These are phyloP conservation scores for Aphanomyces cochlioides DNA, from an alignment of 352 stramenopile genomes.

Conservation along the genomic window DNA sequence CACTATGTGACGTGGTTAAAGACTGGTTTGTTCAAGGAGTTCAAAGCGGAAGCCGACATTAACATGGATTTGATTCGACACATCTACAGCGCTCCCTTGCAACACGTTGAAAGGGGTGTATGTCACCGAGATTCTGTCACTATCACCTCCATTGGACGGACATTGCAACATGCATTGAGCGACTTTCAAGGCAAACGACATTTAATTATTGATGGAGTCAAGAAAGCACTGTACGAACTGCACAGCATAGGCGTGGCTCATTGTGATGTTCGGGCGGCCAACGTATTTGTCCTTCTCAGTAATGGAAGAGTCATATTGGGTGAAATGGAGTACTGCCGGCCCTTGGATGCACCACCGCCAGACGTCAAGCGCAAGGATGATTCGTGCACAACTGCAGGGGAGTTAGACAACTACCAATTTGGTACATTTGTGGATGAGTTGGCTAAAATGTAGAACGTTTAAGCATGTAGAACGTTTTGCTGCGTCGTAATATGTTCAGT, in stretches of 20 bases:
- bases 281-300: neutral
- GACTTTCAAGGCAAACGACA: neutral
- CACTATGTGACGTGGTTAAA: too few relatives aligned
- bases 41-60: too few relatives aligned
- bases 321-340: conserved; percentile 3
- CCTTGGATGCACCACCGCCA: conserved; percentile 4
- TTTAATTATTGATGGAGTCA: neutral
- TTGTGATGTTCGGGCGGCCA: neutral
- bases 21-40: too few relatives aligned
- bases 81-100: neutral
- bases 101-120: neutral
- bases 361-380: conserved; percentile 5
- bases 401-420: conserved; percentile 14
- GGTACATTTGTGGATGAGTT: neutral
- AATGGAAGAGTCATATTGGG: conserved; percentile 5
- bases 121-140: neutral
- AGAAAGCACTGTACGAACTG: neutral
- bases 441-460: neutral
- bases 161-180: neutral
- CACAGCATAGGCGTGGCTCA: neutral
- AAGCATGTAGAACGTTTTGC: too few relatives aligned
- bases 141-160: neutral
- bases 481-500: too few relatives aligned
- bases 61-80: too few relatives aligned
- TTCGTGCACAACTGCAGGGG: neutral